Evolutionary conservation across 805 yeast species (phyloP), one percentile per base, ranked within the genome.

Genomic region (Myxozyma geophila): DNA sequence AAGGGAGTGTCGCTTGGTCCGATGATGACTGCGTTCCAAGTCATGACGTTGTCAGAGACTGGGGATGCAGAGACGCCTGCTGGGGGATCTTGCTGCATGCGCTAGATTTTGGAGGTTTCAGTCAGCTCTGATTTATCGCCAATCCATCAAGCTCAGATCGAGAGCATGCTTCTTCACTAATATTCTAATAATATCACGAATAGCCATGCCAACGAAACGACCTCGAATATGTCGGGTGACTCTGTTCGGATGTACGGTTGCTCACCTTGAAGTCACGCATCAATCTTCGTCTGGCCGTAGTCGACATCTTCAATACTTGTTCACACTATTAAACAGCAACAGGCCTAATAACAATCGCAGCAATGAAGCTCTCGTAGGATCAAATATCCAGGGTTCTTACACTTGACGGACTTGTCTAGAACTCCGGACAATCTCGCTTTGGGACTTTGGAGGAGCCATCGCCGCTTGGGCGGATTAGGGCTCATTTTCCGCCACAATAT

Each of bases 51-150:
- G 74, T 95, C 98, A 4, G 98, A 92, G 58, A 93, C 83, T 4
- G 99, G 99, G 5, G 97, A 90, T 0, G 99, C 99, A 6, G 97
- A 90, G 10, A 95, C 96, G 15, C 99, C 99, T 39, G 96, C 95
- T 28, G 99, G 97, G 12, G 98, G 95, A 77, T 95, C 99, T 79
- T 89, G 95, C 77, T 95, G 97, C 88, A 95, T 92, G 71, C 98
- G 87, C 87, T 86, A 64, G 13, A 21, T 51, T 15, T 33, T 17
- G 12, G 17, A n/a, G 37, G 21, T 1, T 7, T n/a, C 40, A 12
- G 13, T 19, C 23, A n/a, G 19, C 47, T 43, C 4, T 13, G 9
- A 13, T n/a, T n/a, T 43, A 43, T n/a, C 19, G 47, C 10, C 47
- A 39, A 39, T 39, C n/a, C 43, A 39, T 39, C 13, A n/a, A 28